These are phyloP conservation scores for Prunus dulcis DNA, from an alignment of 306 rosid species.

Conservation along the genomic window DNA sequence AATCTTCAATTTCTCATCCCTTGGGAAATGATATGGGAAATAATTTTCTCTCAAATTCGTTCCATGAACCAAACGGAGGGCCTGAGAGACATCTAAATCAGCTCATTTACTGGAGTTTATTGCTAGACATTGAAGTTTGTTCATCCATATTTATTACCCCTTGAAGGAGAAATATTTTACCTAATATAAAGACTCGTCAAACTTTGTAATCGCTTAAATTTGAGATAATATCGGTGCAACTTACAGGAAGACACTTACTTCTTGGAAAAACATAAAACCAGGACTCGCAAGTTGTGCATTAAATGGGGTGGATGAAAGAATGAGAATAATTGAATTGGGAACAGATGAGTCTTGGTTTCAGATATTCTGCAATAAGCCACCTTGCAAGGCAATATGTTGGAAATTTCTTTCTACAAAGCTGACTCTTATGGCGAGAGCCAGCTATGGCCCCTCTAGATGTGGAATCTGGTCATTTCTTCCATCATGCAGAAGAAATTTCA, in stretches of 20 bases:
- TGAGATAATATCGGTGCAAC: not conserved
- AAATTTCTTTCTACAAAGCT: not conserved
- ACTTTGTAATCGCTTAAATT: fast-evolving
- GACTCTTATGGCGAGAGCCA: not conserved
- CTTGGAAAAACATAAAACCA: not conserved
- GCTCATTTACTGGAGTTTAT: too few relatives aligned
- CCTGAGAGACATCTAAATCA: too few relatives aligned
- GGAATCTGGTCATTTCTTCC: not conserved
- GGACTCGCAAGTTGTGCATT: conserved; percentile 3
- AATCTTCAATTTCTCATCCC: too few relatives aligned
- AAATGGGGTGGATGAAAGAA: not conserved
- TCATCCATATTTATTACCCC: too few relatives aligned
- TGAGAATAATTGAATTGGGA: not conserved
- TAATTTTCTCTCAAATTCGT: too few relatives aligned
- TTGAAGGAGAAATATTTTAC: too few relatives aligned
- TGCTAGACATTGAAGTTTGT: too few relatives aligned
- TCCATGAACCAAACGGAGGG: too few relatives aligned
- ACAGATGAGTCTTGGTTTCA: not conserved
- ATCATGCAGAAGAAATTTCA: not conserved
- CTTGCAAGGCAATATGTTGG: not conserved
- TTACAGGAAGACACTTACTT: not conserved
- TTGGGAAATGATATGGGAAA: too few relatives aligned
- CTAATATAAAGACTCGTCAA: not conserved
- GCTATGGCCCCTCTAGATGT: not conserved
- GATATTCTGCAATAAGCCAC: not conserved